Evolutionary conservation across 106 monocot species (phyloP), one percentile per base, ranked within the genome.

Genomic region (Dendrobium nobile): DNA sequence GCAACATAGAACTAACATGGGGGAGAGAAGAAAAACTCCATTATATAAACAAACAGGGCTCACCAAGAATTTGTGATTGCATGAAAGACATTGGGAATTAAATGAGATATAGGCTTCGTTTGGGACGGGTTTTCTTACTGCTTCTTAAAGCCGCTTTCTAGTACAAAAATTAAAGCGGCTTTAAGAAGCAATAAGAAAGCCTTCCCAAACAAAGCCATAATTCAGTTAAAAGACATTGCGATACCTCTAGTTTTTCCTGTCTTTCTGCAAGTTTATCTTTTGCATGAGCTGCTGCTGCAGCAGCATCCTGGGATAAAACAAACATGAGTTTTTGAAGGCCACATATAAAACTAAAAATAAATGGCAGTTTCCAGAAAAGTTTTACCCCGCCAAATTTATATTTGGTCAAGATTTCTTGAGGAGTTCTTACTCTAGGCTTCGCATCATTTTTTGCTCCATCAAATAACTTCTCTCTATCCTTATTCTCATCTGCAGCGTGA

Each of bases 261-360:
- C 98, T 83, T 72, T 91, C 78, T 15, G 79, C 77, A 31, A 98
- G 95, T 88, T 98, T 98, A 26, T 98, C 89, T 80, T 81, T 88
- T 73, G 98, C 92, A 88, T 95, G 86, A 77, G 92, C 92, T 80
- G 98, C 98, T 40, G 98, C 98, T 48, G 94, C 95, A n/a, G 84
- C 19, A 26, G 92, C 95, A 87, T 98, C 98, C 98, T 98, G 83
- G 74, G 75, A 84, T 45, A 44, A 47, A 78, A 78, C 41, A 77
- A 44, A 75, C 26, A 61, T 24, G 9, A 78, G 48, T 18, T 37
- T 79, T 65, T 10, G 5, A 54, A 74, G 33, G 73, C 3, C 33
- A 47, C 42, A 75, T 41, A 28, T 56, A 20, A 44, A 51, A 41
- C 16, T 44, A 17, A 73, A 4, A 37, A 41, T 11, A 72, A 58